Base-by-base conservation (phyloP, 2,329 filamentous ascomycete genomes). In the Exophiala sp. region DNA sequence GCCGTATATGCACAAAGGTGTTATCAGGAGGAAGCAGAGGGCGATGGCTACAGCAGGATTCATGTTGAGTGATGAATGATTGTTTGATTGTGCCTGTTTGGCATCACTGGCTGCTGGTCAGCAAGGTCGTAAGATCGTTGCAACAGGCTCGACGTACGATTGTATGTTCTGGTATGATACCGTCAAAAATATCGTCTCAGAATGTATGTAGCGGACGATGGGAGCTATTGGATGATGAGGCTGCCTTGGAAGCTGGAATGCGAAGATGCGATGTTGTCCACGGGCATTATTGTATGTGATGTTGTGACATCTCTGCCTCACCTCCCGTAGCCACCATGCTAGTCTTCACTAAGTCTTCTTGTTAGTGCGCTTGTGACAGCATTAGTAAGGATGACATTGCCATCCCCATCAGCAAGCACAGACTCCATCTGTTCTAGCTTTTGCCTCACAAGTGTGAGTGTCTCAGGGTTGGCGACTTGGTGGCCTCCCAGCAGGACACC, bases 401-500 rank as follows among this genome's bases (percentile, higher is more conserved):
- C 47, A 8, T 50, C 40, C 16, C 21, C 16, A 21, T 44, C 32
- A 20, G 55, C 54, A 9, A 69, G 70, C 42, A 50, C 47, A 14
- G 42, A 49, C 16, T 65, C 49, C 4, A 74, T 38, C 2, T 33
- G 46, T 29, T 66, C 51, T 3, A 74, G 56, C 24, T 62, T 63
- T n/a, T 32, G 36, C 7, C 14, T 45, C n/a, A 57, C 18, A 3
- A 24, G 18, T 21, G 39, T 18, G 10, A 24, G 18, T 21, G 36
- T 16, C 8, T 38, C 33, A 10, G 16, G 33, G 6, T 12, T 5
- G 6, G 11, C 16, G 4, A 14, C 36, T 10, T 16, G 32, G 46
- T 52, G 24, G 69, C 48, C 3, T n/a, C 20, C 10, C 11, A 66
- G 51, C n/a, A 75, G 43, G 8, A 70, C 58, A 11, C 65, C 65